phyloP scores from a whole-genome alignment of 2,329 filamentous ascomycete genomes.

The Lecanoromycetidae sp. region DNA sequence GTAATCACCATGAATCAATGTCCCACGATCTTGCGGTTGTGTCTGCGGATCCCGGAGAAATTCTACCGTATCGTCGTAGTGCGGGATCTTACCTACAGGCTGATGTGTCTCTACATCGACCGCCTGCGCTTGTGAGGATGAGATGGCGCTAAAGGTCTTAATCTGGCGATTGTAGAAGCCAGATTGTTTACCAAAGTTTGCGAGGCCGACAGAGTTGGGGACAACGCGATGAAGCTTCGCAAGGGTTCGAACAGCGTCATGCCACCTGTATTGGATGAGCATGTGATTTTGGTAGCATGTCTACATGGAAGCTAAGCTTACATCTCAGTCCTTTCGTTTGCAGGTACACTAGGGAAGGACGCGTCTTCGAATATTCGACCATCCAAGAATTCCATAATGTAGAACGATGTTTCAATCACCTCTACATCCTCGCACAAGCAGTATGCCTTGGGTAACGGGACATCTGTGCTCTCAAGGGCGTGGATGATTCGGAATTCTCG shows the following conservation, averaged over 20 bases:
- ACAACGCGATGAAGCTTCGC: slow-evolving; percentile 72
- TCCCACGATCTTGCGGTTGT: slow-evolving; percentile 66
- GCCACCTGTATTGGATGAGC: slow-evolving; percentile 49
- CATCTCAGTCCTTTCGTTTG: slow-evolving; percentile 61
- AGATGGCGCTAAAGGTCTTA: slow-evolving; percentile 68
- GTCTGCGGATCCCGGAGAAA: slow-evolving; percentile 61
- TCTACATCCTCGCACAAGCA: slow-evolving; percentile 72
- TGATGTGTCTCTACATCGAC: slow-evolving; percentile 64
- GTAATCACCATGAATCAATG: slow-evolving; percentile 87
- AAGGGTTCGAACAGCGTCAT: slow-evolving; percentile 67
- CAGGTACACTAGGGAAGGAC: slow-evolving; percentile 58
- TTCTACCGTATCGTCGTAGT: slow-evolving; percentile 64
- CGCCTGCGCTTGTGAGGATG: slow-evolving; percentile 60
- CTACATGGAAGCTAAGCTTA: slow-evolving; percentile 30
- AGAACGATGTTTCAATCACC: slow-evolving; percentile 83
- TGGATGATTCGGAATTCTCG: slow-evolving; percentile 86
- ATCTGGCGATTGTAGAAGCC: slow-evolving; percentile 84
- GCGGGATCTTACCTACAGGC: slow-evolving; percentile 69
- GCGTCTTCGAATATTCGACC: slow-evolving; percentile 90
- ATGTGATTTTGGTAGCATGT: background rate
- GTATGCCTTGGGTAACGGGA: slow-evolving; percentile 74
- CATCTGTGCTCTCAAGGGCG: slow-evolving; percentile 65
- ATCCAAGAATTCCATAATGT: slow-evolving; percentile 92
- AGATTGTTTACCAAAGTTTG: slow-evolving; percentile 55
- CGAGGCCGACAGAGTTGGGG: slow-evolving; percentile 54